Conservation (phyloP, 2,329 filamentous ascomycete genomes). For the Claviceps sorghi region DNA sequence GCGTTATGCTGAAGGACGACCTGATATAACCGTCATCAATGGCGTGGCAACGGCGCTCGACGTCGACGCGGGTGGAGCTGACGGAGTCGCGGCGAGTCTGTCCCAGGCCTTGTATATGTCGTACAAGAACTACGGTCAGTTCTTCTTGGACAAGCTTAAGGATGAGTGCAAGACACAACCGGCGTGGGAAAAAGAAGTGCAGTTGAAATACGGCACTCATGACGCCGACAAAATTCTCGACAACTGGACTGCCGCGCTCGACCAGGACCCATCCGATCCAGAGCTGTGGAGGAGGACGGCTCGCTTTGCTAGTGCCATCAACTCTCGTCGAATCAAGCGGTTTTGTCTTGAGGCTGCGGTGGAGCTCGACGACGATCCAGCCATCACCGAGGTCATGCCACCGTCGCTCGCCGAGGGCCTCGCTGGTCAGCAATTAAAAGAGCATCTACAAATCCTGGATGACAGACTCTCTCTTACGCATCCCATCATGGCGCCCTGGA, state of each 20-base stretch:
- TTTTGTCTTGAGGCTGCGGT: conserved; percentile 53
- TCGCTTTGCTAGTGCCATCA: conserved; percentile 42
- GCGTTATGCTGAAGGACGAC: conserved; percentile 34
- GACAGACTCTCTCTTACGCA: conserved; percentile 45
- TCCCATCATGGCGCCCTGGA: conserved; percentile 44
- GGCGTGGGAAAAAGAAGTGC: conserved; percentile 24
- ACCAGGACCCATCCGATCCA: conserved; percentile 52
- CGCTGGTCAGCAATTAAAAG: conserved; percentile 46
- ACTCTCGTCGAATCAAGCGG: conserved; percentile 40
- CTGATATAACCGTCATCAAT: conserved; percentile 26
- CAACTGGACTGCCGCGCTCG: conserved; percentile 44
- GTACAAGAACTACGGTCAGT: conserved; percentile 92
- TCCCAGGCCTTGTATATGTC: conserved; percentile 84
- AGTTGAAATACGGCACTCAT: conserved; percentile 17
- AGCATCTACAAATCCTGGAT: conserved; percentile 35
- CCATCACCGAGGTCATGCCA: conserved; percentile 46
- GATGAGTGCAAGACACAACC: conserved; percentile 31
- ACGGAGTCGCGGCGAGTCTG: conserved; percentile 64
- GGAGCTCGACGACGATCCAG: conserved; percentile 52
- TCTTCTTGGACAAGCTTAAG: conserved; percentile 53
- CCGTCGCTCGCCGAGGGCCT: conserved; percentile 48
- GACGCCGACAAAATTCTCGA: conserved; percentile 33
- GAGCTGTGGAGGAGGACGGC: conserved; percentile 49
- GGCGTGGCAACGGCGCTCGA: conserved; percentile 37
- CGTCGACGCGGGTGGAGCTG: conserved; percentile 45